Conservation (phyloP, 768 basidiomycete genomes). For the Suillus tomentosus region DNA sequence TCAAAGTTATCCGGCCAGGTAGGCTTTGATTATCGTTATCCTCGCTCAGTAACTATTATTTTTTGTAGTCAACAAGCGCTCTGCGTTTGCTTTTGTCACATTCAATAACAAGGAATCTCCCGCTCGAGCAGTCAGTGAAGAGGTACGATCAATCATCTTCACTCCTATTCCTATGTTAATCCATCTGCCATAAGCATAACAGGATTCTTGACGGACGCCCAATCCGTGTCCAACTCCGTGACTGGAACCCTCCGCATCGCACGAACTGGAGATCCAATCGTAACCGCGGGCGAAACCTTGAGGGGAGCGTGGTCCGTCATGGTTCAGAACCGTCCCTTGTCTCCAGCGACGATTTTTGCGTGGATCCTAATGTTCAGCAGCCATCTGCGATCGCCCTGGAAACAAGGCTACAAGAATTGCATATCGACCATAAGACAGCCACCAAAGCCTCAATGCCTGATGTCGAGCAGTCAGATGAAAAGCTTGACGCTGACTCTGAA, state of each 20-base stretch:
- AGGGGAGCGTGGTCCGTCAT: slow-evolving; percentile 31
- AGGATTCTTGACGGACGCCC: slow-evolving; percentile 66
- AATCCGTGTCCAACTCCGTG: slow-evolving; percentile 76
- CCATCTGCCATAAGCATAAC: slow-evolving; percentile 57
- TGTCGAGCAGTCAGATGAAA: slow-evolving; percentile 7
- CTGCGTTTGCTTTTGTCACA: slow-evolving; percentile 81
- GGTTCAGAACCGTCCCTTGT: slow-evolving; percentile 24
- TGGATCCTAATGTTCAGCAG: slow-evolving; percentile 17
- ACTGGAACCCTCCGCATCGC: slow-evolving; percentile 60
- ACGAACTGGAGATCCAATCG: slow-evolving; percentile 36
- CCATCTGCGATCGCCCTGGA: slow-evolving; percentile 14
- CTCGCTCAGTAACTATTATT: slow-evolving; percentile 2
- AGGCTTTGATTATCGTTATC: slow-evolving; percentile 26
- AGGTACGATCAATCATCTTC: slow-evolving; percentile 43
- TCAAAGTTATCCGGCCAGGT: slow-evolving; percentile 71
- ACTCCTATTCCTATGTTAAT: slow-evolving; percentile 11
- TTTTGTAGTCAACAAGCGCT: slow-evolving; percentile 54
- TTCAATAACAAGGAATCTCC: slow-evolving; percentile 65
- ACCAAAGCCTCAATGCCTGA: slow-evolving; percentile 3
- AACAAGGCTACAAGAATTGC: slow-evolving; percentile 17
- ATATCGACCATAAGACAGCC: slow-evolving; percentile 12
- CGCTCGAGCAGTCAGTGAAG: slow-evolving; percentile 63
- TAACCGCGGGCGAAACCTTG: slow-evolving; percentile 43
- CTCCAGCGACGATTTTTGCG: slow-evolving; percentile 14
- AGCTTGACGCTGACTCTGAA: background rate